A percentile compares a stretch with the other conserved stretches of the same genome.
Evolutionary conservation across 176 grass and related monocot species (phyloP).

Genomic region (Phoenix dactylifera): DNA sequence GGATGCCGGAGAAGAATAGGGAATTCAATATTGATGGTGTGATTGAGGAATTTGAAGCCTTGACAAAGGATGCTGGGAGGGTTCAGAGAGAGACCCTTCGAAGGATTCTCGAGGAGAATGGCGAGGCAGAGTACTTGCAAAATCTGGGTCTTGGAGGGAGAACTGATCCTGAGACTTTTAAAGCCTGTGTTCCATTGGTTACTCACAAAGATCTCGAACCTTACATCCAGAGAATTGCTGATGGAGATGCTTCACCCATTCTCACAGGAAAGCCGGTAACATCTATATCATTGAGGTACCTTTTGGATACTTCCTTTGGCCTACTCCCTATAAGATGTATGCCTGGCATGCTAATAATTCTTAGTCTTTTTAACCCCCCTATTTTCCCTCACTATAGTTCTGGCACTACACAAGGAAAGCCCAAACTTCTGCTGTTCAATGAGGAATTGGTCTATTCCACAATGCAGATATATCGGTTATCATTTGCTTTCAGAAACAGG

Average conservation of each 20-base stretch:
- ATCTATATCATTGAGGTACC: constrained; percentile 67
- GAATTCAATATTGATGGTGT: constrained; percentile 40
- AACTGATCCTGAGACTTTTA: constrained; percentile 57
- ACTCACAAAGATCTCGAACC: constrained; percentile 58
- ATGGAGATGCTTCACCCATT: constrained; percentile 48
- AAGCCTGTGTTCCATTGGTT: constrained; percentile 44
- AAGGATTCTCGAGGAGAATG: constrained; percentile 58
- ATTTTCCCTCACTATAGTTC: constrained; percentile 31
- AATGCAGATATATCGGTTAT: constrained; percentile 72
- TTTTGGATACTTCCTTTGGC: neutral
- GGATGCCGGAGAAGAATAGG: constrained; percentile 22
- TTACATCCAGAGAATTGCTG: constrained; percentile 74
- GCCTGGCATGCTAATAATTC: neutral
- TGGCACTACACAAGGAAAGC: constrained; percentile 86
- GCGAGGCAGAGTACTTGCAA: constrained; percentile 43
- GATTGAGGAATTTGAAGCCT: constrained; percentile 58
- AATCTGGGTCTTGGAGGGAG: constrained; percentile 38
- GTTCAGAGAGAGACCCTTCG: constrained; percentile 55
- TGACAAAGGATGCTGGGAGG: constrained; percentile 43
- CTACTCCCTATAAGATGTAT: neutral
- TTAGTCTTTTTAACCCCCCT: neutral
- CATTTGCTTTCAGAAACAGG: constrained; percentile 82
- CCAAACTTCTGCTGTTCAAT: constrained; percentile 75
- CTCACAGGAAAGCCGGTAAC: constrained; percentile 58
- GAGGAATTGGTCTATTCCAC: constrained; percentile 69